Base-by-base conservation (phyloP, 1,139 yeast genomes). In the Candida buenavistaensis region DNA sequence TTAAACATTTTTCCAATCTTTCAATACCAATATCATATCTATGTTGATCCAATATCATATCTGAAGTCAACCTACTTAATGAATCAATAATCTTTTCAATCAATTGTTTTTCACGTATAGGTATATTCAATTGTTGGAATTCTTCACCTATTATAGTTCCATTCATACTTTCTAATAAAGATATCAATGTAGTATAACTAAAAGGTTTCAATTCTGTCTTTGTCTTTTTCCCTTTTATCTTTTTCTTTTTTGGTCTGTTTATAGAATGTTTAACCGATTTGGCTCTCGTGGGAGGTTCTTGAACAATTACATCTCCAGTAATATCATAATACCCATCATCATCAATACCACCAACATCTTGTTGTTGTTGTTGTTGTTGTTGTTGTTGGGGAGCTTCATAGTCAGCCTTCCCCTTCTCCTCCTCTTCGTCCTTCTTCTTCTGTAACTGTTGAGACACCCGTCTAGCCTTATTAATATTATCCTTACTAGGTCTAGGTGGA, bases 81-180 rank as follows among this genome's bases (percentile, higher is more conserved):
- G 95, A 82, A 51, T 88, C 95, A 4, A 90, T 85, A 31, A 90
- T 78, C 57, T 87, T 82, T 54, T 89, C 96, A 33, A 90, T 70
- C 35, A 89, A 67, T 46, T 79, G 83, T 46, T 85, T 84, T 54
- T 89, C 96, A 43, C 82, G 82, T 0, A 75, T 62, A 3, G 94
- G 90, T 42, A 89, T 69, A 32, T 85, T 86, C 41, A 89, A 62
- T 38, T 78, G 79, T 32, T 81, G 78, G 52, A 89, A 84, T 47
- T 86, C 94, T 48, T 81, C 78, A 3, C 82, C 82, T 30, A 77
- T 75, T 4, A 77, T 68, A 2, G 80, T 75, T 5, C 82, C 82
- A 50, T 80, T 82, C 35, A 82, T 78, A 36, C 82, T 79, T 46
- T 76, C 80, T 32, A 80, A 57, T 30, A 81, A 59, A 35, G 74